Evolutionary conservation across 2,329 filamentous ascomycete genomes (phyloP).

Genomic region (Exophiala viscosa): DNA sequence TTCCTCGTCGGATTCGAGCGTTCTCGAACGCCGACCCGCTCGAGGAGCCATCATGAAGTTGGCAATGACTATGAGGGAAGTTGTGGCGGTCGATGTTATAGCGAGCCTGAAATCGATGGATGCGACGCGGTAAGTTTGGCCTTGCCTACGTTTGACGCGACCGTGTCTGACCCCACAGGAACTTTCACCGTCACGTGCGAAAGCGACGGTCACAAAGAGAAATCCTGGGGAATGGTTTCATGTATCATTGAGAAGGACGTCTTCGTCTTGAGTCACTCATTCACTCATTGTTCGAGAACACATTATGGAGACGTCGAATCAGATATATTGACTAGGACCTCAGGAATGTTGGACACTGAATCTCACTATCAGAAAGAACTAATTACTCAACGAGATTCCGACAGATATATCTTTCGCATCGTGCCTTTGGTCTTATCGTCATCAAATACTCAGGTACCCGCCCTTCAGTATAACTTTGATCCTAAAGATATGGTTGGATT

Average conservation of each 20-base stretch:
- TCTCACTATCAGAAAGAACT: not conserved
- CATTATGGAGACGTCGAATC: not conserved
- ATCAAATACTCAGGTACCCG: not conserved
- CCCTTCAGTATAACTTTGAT: not conserved
- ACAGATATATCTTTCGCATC: not conserved
- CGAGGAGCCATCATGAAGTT: slow-evolving; percentile 15
- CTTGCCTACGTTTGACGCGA: not conserved
- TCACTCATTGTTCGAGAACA: not conserved
- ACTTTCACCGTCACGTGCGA: too few relatives aligned
- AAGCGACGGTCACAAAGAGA: too few relatives aligned
- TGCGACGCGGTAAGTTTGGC: not conserved
- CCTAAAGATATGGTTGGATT: not conserved
- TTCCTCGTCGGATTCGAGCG: slow-evolving; percentile 24
- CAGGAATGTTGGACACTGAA: not conserved
- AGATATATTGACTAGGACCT: not conserved
- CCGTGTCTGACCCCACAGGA: not conserved
- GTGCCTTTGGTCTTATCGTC: not conserved
- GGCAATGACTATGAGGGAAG: not conserved
- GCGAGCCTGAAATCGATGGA: not conserved
- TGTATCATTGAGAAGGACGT: too few relatives aligned
- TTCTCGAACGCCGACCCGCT: slow-evolving; percentile 19
- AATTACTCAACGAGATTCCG: not conserved
- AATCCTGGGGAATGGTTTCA: too few relatives aligned
- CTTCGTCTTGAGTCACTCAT: too few relatives aligned
- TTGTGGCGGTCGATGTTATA: not conserved